These are phyloP conservation scores for Verruconis gallopava DNA, from an alignment of 2,329 filamentous ascomycete species.

Conservation along the genomic window DNA sequence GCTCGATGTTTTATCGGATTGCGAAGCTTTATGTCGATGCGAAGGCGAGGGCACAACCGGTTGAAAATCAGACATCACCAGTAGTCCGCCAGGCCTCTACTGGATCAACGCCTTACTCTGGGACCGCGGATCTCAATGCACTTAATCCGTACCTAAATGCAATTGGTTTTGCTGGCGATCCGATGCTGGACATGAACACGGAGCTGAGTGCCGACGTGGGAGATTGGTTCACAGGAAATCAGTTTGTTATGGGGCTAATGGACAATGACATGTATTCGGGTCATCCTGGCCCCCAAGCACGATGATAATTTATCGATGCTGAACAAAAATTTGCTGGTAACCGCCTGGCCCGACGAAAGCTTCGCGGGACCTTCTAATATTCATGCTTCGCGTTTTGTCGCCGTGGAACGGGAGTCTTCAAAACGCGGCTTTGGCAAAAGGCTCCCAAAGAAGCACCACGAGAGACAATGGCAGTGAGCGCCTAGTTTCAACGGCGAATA, in stretches of 20 bases:
- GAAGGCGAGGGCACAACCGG: constrained; percentile 34
- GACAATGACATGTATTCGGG: constrained; percentile 40
- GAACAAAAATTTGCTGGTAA: too few species aligned
- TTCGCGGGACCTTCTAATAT: too few species aligned
- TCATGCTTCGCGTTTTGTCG: too few species aligned
- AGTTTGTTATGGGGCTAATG: constrained; percentile 51
- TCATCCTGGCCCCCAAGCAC: too few species aligned
- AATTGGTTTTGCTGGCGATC: constrained; percentile 44
- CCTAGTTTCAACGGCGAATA: too few species aligned
- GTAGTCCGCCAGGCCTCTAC: neutral
- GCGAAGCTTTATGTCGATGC: constrained; percentile 50
- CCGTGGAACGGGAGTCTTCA: too few species aligned
- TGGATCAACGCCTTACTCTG: constrained; percentile 30
- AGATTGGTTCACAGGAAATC: constrained; percentile 54
- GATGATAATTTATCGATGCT: too few species aligned
- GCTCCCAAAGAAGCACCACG: too few species aligned
- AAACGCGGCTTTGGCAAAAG: too few species aligned
- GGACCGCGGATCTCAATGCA: constrained; percentile 39
- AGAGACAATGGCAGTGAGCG: too few species aligned
- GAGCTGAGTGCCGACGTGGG: constrained; percentile 35
- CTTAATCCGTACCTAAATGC: constrained; percentile 54
- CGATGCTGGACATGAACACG: constrained; percentile 7
- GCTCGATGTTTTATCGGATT: constrained; percentile 47
- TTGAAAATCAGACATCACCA: constrained; percentile 16
- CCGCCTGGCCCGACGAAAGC: too few species aligned